phyloP scores from a whole-genome alignment of 768 basidiomycete species.

The Goffeauzyma gilvescens region DNA sequence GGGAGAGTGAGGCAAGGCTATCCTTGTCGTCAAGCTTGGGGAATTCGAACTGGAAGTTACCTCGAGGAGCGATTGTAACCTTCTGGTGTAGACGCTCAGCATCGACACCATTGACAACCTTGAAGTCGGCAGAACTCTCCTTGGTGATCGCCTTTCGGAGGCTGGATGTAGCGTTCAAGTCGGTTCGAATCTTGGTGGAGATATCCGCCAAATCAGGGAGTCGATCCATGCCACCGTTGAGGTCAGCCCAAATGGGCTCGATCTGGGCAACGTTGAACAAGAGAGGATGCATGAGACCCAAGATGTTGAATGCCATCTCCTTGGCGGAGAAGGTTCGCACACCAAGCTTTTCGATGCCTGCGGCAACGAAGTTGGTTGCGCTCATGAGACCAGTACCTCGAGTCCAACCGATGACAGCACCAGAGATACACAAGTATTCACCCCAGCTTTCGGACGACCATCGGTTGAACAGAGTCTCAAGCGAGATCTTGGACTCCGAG shows the following conservation, averaged over 20 bases:
- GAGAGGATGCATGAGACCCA: conserved; percentile 96
- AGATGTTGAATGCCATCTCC: conserved; percentile 99
- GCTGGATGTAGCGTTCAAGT: conserved; percentile 68
- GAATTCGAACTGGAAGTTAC: conserved; percentile 95
- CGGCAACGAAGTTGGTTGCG: conserved; percentile 81
- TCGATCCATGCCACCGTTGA: conserved; percentile 96
- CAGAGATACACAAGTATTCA: conserved; percentile 91
- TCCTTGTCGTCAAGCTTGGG: conserved; percentile 54
- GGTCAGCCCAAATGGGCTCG: conserved; percentile 97
- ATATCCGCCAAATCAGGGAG: conserved; percentile 85
- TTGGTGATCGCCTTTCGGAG: conserved; percentile 80
- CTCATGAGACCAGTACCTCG: conserved; percentile 95
- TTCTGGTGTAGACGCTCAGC: conserved; percentile 84
- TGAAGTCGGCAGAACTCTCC: conserved; percentile 93
- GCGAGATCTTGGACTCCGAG: conserved; percentile 91
- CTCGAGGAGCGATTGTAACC: conserved; percentile 79
- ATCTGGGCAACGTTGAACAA: conserved; percentile 99
- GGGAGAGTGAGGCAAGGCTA: conserved; percentile 51
- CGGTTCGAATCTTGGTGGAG: conserved; percentile 62
- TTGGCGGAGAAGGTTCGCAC: conserved; percentile 97
- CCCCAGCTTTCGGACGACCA: conserved; percentile 99
- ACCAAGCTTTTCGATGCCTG: conserved; percentile 77
- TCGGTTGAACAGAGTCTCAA: conserved; percentile 94
- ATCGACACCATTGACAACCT: conserved; percentile 67
- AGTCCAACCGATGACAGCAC: conserved; percentile 98